These are phyloP conservation scores for Cercis canadensis DNA, from an alignment of 306 rosid species.

Conservation along the genomic window DNA sequence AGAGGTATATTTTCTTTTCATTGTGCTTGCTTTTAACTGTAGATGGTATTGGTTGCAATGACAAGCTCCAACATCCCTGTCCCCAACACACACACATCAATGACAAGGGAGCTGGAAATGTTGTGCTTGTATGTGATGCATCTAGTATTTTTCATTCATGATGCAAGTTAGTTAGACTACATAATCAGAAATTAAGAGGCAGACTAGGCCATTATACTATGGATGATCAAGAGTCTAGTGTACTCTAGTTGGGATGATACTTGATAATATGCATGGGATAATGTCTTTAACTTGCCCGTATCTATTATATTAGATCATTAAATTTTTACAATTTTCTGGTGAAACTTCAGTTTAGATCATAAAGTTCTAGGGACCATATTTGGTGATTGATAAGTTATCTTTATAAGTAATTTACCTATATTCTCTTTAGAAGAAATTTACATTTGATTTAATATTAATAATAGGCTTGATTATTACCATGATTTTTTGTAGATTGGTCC, in stretches of 20 bases:
- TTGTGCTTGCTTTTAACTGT: neutral
- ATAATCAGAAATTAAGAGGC: too few relatives aligned
- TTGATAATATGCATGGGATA: too few relatives aligned
- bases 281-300: neutral
- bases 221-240: constrained; percentile 5
- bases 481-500: constrained; percentile 77
- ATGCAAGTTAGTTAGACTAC: constrained; percentile 5
- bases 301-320: constrained; percentile 16
- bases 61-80: neutral
- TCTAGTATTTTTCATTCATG: neutral
- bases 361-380: neutral
- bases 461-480: neutral
- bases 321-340: neutral
- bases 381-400: neutral
- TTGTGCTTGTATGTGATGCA: constrained; percentile 19
- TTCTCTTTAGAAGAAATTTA: neutral
- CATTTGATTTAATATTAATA: neutral
- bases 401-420: constrained; percentile 7
- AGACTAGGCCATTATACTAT: neutral
- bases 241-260: neutral
- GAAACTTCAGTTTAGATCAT: neutral
- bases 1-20: constrained; percentile 65
- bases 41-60: too few relatives aligned
- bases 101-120: neutral
- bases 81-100: neutral